A percentile compares a stretch with the other conserved stretches of the same genome.
Evolutionary conservation across 2,329 filamentous ascomycete genomes (phyloP).

Genomic region (Colletotrichum cordylinicola): DNA sequence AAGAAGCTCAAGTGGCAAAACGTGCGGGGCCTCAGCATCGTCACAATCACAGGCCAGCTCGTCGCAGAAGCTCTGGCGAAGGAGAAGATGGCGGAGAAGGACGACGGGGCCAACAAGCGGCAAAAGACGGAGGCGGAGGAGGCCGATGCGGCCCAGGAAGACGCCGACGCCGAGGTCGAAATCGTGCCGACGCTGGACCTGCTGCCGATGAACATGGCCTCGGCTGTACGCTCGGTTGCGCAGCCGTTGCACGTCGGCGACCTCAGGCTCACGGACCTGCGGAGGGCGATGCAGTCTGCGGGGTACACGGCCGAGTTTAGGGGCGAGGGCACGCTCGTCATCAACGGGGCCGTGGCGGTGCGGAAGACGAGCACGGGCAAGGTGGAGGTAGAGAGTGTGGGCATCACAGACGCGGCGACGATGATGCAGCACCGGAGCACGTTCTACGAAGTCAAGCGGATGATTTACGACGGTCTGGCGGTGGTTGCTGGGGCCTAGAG

Average conservation of each 20-base stretch:
- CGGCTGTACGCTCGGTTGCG: conserved; percentile 76
- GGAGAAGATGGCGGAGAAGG: conserved; percentile 48
- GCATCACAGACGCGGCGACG: conserved; percentile 48
- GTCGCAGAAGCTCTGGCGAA: conserved; percentile 43
- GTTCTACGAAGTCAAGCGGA: conserved; percentile 86
- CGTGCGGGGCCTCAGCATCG: conserved; percentile 86
- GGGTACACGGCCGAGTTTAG: conserved; percentile 92
- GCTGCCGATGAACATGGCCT: conserved; percentile 65
- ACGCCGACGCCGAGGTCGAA: conserved; percentile 19
- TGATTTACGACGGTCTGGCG: conserved; percentile 92
- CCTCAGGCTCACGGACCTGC: conserved; percentile 84
- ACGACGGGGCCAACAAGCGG: conserved; percentile 54
- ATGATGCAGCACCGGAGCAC: conserved; percentile 61
- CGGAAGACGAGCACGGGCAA: conserved; percentile 85
- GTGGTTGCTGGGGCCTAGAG: conserved; percentile 68
- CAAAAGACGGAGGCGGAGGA: conserved; percentile 47
- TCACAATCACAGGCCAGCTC: conserved; percentile 83
- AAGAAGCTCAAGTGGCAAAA: conserved; percentile 94
- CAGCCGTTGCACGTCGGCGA: conserved; percentile 96
- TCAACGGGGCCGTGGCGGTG: conserved; percentile 88
- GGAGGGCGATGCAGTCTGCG: conserved; percentile 80
- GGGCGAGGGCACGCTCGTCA: conserved; percentile 88
- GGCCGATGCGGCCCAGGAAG: conserved; percentile 16
- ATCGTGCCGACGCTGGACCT: conserved; percentile 58
- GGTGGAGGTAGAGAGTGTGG: conserved; percentile 86